These are phyloP conservation scores for Aspergillus diversus DNA, from an alignment of 495 filamentous ascomycete species.

Conservation along the genomic window DNA sequence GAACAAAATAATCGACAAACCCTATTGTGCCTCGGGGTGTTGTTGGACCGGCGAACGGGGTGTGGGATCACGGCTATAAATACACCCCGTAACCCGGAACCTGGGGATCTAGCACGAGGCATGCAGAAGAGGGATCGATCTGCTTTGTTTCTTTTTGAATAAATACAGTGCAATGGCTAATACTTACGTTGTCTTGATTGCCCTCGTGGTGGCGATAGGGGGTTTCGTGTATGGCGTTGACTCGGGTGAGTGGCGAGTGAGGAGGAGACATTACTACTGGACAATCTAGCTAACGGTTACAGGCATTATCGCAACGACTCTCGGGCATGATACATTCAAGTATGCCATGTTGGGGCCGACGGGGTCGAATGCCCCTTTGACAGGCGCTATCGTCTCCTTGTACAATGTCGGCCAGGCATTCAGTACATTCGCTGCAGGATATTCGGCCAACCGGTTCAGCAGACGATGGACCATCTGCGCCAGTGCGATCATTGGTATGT, in stretches of 20 bases:
- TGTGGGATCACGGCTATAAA: slow-evolving; percentile 10
- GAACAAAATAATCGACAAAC: background rate
- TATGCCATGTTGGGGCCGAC: slow-evolving; percentile 28
- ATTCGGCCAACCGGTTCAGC: slow-evolving; percentile 27
- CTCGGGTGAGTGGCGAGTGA: slow-evolving; percentile 10
- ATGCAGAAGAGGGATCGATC: background rate
- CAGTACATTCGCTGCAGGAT: slow-evolving; percentile 31
- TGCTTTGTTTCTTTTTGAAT: background rate
- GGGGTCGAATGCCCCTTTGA: slow-evolving; percentile 24
- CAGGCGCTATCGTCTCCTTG: slow-evolving; percentile 36
- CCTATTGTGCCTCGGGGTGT: slow-evolving; percentile 6
- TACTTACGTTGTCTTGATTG: slow-evolving; percentile 14
- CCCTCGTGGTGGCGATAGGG: slow-evolving; percentile 20
- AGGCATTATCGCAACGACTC: slow-evolving; percentile 36
- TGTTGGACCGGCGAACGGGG: background rate
- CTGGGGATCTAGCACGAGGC: background rate
- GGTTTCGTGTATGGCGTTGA: slow-evolving; percentile 23
- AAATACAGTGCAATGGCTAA: no score
- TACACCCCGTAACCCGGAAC: background rate
- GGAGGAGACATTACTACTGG: background rate
- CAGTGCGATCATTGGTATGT: slow-evolving; percentile 47
- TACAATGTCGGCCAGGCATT: slow-evolving; percentile 34
- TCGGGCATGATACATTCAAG: slow-evolving; percentile 35
- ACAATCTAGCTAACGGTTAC: background rate
- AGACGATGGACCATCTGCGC: slow-evolving; percentile 33